phyloP scores from a whole-genome alignment of 371 early-diverging fungal genomes.

The Apophysomyces elegans region DNA sequence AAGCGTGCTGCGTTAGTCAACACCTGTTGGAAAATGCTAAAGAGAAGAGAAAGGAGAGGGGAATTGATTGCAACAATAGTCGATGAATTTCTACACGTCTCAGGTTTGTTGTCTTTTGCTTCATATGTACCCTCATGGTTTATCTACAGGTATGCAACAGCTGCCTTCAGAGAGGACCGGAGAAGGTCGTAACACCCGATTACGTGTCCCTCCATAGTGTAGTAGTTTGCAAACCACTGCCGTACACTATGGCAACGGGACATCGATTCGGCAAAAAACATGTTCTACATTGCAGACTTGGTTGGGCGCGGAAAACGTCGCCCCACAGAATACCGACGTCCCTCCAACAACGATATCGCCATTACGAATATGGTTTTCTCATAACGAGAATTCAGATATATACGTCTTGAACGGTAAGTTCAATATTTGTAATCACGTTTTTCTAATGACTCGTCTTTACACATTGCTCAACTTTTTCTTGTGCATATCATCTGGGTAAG shows the following conservation, averaged over 20 bases:
- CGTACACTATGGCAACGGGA: slow-evolving; percentile 20
- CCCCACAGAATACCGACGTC: no score
- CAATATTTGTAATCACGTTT: no score
- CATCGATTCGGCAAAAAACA: slow-evolving; percentile 18
- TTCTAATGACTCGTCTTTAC: no score
- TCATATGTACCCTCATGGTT: not conserved
- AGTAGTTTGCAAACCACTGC: slow-evolving; percentile 14
- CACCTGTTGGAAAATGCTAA: not conserved
- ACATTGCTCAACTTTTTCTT: no score
- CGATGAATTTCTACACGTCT: slow-evolving; percentile 10
- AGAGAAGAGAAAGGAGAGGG: not conserved
- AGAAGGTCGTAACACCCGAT: not conserved
- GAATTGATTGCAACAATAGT: not conserved
- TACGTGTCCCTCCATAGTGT: slow-evolving; percentile 13
- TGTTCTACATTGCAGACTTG: not conserved
- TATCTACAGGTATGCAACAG: slow-evolving; percentile 5
- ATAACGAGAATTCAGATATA: no score
- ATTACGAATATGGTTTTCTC: no score
- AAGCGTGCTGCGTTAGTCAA: not conserved
- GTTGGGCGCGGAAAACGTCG: no score
- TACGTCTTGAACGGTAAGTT: no score
- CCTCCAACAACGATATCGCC: no score
- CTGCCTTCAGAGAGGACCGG: not conserved
- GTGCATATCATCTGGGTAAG: no score
- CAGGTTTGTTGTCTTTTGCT: not conserved